phyloP scores from a whole-genome alignment of 2,329 filamentous ascomycete genomes.

The Apiospora marii region DNA sequence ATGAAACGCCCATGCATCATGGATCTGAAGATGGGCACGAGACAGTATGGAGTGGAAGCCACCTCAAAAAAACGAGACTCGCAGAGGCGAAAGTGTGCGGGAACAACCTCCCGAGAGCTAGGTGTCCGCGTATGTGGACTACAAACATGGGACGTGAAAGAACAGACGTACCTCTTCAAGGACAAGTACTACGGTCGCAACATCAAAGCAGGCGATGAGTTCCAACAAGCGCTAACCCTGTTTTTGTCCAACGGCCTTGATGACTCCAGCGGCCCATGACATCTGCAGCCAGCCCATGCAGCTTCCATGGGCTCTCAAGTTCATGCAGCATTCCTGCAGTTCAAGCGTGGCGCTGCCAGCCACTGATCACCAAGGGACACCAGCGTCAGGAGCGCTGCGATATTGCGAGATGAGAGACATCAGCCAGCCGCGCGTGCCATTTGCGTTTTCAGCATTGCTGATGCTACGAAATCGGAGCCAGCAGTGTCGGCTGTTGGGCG shows the following conservation, averaged over 20 bases:
- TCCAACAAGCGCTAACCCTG: constrained; percentile 84
- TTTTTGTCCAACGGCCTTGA: constrained; percentile 93
- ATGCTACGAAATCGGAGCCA: no score
- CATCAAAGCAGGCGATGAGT: constrained; percentile 86
- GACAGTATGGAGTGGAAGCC: constrained; percentile 94
- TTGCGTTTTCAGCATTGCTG: no score
- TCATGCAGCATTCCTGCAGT: no score
- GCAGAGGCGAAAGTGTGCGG: constrained; percentile 90
- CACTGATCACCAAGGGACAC: no score
- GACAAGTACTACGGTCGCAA: constrained; percentile 97
- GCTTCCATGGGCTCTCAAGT: no score
- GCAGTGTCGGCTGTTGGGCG: no score
- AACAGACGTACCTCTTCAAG: constrained; percentile 88
- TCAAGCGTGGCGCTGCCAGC: no score
- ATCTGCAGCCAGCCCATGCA: no score
- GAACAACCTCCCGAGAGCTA: constrained; percentile 88
- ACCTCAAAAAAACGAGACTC: constrained; percentile 91
- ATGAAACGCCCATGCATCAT: constrained; percentile 98
- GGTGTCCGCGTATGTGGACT: constrained; percentile 95
- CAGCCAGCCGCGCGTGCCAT: no score
- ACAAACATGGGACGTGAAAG: constrained; percentile 91
- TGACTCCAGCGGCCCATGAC: no score
- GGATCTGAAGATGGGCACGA: constrained; percentile 98
- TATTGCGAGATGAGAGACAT: no score
- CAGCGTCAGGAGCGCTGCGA: no score